Evolutionary conservation across 2,329 filamentous ascomycete species (phyloP), one percentile per base, ranked within the genome.

Genomic region (Helicocarpus griseus): DNA sequence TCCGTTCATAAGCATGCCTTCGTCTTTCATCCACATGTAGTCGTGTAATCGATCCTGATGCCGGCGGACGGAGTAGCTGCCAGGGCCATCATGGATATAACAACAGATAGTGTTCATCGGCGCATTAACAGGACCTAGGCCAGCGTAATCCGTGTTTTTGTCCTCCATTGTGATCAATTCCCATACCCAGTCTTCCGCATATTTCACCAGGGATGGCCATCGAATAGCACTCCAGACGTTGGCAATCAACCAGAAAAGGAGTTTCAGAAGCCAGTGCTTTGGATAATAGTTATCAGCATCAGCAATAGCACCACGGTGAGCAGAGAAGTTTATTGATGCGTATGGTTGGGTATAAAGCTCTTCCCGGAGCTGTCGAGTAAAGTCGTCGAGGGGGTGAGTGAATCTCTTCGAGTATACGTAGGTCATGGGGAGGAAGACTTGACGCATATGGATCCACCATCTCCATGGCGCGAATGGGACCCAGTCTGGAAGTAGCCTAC

Each of bases 391-490:
- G 14, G 88, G 86, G 57, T 85, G 86, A 26, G 77, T 78, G 82
- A 88, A 96, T 56, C 77, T 77, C 72, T 86, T 89, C 0, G 89
- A 95, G 74, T 86, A 95, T 39, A 97, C 69, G 63, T 86, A 96
- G 0, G 86, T 83, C 89, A 97, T 96, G 4, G 90, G 86, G 46
- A 95, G 67, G 62, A 91, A 95, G n/a, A 98, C 90, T 69, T 87
- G 83, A n/a, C 93, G 88, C 69, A 96, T 96, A 62, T 98, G 93
- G 61, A 97, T 87, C 91, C 90, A 96, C 90, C 91, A 96, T 58
- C 89, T 77, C 89, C 89, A 95, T 0, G 91, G 91, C 4, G 89
- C 83, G 63, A 95, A 78, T 0, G 90, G 90, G 2, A 89, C 78
- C 89, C 89, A 95, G 66, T 95, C 87, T 0, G 90, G 90, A 3